These are phyloP conservation scores for Colletotrichum acutatum DNA, from an alignment of 2,329 filamentous ascomycete genomes.

Conservation along the genomic window DNA sequence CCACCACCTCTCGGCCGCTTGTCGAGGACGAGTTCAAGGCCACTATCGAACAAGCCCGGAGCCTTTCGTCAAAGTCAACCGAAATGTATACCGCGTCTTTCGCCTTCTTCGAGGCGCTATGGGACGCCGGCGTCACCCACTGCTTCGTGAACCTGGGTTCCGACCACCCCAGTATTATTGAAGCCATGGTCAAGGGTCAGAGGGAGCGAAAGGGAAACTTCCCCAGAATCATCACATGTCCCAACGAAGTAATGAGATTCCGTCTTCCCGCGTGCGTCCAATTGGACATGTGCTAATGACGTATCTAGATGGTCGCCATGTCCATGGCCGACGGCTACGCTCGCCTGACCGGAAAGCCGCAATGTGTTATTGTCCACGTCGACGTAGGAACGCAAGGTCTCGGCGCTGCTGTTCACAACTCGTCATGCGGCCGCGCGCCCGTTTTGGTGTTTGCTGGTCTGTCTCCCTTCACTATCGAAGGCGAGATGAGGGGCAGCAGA, in stretches of 20 bases:
- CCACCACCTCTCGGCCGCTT: constrained; percentile 2
- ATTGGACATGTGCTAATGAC: neutral
- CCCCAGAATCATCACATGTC: constrained; percentile 76
- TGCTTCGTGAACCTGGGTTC: constrained; percentile 72
- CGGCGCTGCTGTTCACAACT: constrained; percentile 78
- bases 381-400: constrained; percentile 81
- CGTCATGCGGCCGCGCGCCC: constrained; percentile 74
- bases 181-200: constrained; percentile 78
- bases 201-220: constrained; percentile 71
- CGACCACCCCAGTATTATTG: constrained; percentile 76
- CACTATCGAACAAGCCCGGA: constrained; percentile 28
- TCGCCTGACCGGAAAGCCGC: constrained; percentile 72
- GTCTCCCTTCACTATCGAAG: constrained; percentile 77
- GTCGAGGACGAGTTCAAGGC: constrained; percentile 16
- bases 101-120: constrained; percentile 85
- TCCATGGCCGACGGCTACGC: constrained; percentile 83
- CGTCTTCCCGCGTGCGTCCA: neutral
- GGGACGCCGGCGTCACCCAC: constrained; percentile 73
- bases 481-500: constrained; percentile 75
- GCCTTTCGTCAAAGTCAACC: constrained; percentile 18
- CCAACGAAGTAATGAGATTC: constrained; percentile 68
- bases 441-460: constrained; percentile 79
- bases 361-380: constrained; percentile 79
- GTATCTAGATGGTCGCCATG: constrained; percentile 75
- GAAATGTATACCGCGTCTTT: constrained; percentile 79